Evolutionary conservation across 805 yeast genomes (phyloP).

Genomic region (Myxozyma kluyveri): DNA sequence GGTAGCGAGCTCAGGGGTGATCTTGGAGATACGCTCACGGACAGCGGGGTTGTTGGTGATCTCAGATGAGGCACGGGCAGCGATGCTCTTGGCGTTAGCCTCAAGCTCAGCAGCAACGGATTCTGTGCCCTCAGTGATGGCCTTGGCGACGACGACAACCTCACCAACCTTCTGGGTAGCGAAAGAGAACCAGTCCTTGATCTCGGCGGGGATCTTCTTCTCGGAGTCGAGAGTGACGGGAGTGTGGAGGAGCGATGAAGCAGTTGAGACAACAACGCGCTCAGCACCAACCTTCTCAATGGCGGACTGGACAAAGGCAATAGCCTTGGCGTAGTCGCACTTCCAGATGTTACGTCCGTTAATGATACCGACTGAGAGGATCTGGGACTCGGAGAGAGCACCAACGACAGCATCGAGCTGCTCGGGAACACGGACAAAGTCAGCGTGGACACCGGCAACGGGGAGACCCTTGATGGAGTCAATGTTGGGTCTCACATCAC

Average conservation of each 20-base stretch:
- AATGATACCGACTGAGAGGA: constrained; percentile 92
- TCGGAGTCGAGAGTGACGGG: constrained; percentile 95
- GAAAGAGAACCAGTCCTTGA: constrained; percentile 96
- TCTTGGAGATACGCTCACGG: constrained; percentile 76
- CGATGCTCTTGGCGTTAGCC: constrained; percentile 83
- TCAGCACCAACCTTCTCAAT: constrained; percentile 79
- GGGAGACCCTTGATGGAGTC: constrained; percentile 84
- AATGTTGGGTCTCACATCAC: constrained; percentile 97
- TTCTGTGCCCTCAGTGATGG: constrained; percentile 63
- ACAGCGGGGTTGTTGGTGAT: constrained; percentile 91
- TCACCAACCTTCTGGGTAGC: constrained; percentile 95
- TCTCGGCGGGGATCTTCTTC: constrained; percentile 82
- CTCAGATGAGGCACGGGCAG: constrained; percentile 80
- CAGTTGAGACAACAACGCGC: constrained; percentile 86
- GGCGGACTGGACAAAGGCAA: constrained; percentile 77
- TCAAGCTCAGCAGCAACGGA: constrained; percentile 73
- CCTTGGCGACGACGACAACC: constrained; percentile 87
- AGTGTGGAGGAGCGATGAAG: constrained; percentile 96
- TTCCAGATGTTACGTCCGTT: constrained; percentile 99
- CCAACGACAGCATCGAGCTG: constrained; percentile 82
- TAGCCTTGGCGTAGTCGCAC: constrained; percentile 86
- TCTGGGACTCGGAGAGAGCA: constrained; percentile 66
- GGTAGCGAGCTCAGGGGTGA: constrained; percentile 63
- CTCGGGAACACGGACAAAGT: constrained; percentile 93
- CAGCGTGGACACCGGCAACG: constrained; percentile 94